Conservation (phyloP, 225 moss, liverwort and hornwort genomes). For the Sphagnum contortum region DNA sequence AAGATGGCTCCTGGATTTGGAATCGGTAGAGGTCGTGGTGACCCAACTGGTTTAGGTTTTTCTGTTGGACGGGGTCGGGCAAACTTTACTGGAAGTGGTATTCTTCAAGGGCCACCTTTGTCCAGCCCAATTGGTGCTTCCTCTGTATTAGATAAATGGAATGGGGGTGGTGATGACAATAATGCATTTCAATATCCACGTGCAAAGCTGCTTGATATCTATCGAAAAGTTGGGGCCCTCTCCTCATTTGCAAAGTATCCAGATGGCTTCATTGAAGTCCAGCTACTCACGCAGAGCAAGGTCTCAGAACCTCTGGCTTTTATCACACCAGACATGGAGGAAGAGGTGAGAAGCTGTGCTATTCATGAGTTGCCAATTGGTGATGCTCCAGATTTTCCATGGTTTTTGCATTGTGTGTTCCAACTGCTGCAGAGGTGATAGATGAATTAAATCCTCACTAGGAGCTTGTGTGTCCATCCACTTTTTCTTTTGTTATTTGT, state of each 20-base stretch:
- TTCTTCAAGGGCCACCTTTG: constrained; percentile 73
- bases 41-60: constrained; percentile 76
- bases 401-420: too few species aligned
- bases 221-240: constrained; percentile 66
- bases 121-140: constrained; percentile 73
- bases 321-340: constrained; percentile 80
- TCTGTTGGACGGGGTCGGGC: constrained; percentile 90
- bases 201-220: constrained; percentile 85
- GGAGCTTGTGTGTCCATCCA: too few species aligned
- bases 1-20: constrained; percentile 83
- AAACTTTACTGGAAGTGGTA: constrained; percentile 65
- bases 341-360: constrained; percentile 47
- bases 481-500: too few species aligned
- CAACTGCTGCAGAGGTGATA: too few species aligned
- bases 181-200: constrained; percentile 75
- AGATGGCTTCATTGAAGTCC: constrained; percentile 72
- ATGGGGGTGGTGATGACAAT: constrained; percentile 41
- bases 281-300: constrained; percentile 75
- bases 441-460: too few species aligned
- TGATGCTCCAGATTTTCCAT: too few species aligned
- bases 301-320: constrained; percentile 97
- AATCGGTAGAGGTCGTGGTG: constrained; percentile 93
- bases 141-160: constrained; percentile 77
- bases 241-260: constrained; percentile 61
- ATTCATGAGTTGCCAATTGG: too few species aligned